Percentiles rank a stretch among this genome's conserved stretches.
phyloP scores from a whole-genome alignment of 345 rosid species.

The Rhodamnia rubescens region DNA sequence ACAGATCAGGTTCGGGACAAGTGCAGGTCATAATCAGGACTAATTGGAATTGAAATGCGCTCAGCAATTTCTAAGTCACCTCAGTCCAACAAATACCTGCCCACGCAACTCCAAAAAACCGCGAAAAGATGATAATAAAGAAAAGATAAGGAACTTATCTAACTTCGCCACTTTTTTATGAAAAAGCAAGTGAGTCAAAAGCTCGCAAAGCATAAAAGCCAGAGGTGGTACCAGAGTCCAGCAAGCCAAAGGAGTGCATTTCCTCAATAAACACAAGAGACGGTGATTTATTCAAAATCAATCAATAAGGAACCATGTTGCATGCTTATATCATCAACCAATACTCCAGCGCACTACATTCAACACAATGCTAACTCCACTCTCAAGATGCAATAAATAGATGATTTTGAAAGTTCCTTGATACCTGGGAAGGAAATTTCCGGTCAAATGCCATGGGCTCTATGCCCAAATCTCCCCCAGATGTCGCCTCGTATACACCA shows the following conservation, averaged over 20 bases:
- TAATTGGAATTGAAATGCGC: background rate
- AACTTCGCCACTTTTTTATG: background rate
- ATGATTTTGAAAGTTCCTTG: background rate
- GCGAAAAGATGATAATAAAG: background rate
- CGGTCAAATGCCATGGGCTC: constrained; percentile 19
- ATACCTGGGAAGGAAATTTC: constrained; percentile 22
- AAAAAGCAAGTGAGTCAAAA: background rate
- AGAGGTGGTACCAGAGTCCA: background rate
- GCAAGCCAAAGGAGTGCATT: background rate
- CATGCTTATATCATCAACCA: background rate
- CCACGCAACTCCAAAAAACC: background rate
- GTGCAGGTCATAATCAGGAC: background rate
- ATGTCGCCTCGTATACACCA: constrained; percentile 16
- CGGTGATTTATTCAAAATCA: background rate
- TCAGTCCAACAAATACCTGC: background rate
- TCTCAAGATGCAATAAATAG: background rate
- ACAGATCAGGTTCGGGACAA: background rate
- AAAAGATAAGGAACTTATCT: background rate
- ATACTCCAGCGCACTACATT: background rate
- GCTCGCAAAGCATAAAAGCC: background rate
- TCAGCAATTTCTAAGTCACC: background rate
- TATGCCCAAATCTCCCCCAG: constrained; percentile 17
- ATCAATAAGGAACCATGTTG: background rate
- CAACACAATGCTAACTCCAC: background rate
- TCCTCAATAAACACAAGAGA: background rate